These are phyloP conservation scores for Haematococcus lacustris DNA, from an alignment of 139 green algal genomes.

Conservation along the genomic window DNA sequence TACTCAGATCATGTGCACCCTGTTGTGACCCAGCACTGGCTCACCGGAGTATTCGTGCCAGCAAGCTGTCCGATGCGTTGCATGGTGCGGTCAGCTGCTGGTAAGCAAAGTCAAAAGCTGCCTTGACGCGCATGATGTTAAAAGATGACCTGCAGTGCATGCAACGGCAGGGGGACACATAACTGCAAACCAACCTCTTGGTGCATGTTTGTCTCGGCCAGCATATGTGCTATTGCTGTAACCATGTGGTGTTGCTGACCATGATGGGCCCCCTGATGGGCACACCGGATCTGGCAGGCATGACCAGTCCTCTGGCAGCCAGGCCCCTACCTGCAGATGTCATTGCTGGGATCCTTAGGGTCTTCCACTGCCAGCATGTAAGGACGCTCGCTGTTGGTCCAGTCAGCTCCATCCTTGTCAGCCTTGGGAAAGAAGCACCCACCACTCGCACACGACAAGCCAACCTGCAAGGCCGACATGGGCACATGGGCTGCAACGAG, in stretches of 20 bases:
- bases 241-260: too few relatives aligned
- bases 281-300: too few relatives aligned
- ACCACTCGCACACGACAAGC: conserved; percentile 36
- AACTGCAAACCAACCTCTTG: too few relatives aligned
- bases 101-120: conserved; percentile 48
- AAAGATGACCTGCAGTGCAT: too few relatives aligned
- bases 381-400: conserved; percentile 34
- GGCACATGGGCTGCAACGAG: too few relatives aligned
- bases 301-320: too few relatives aligned
- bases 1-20: background rate
- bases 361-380: conserved; percentile 78
- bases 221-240: too few relatives aligned
- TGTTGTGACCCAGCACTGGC: background rate
- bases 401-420: conserved; percentile 2
- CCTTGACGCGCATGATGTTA: conserved; percentile 53
- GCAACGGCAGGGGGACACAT: too few relatives aligned
- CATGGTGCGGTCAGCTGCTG: conserved; percentile 32
- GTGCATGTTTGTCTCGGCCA: too few relatives aligned
- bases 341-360: conserved; percentile 63
- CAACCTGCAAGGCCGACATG: too few relatives aligned
- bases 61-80: conserved; percentile 16
- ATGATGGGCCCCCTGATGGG: too few relatives aligned
- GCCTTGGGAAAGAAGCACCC: conserved; percentile 59
- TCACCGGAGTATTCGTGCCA: conserved; percentile 24
- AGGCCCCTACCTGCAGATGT: conserved; percentile 58